Percentiles rank a stretch among this genome's conserved stretches.
phyloP scores from a whole-genome alignment of 2,329 filamentous ascomycete species.

The Fusarium piperis region DNA sequence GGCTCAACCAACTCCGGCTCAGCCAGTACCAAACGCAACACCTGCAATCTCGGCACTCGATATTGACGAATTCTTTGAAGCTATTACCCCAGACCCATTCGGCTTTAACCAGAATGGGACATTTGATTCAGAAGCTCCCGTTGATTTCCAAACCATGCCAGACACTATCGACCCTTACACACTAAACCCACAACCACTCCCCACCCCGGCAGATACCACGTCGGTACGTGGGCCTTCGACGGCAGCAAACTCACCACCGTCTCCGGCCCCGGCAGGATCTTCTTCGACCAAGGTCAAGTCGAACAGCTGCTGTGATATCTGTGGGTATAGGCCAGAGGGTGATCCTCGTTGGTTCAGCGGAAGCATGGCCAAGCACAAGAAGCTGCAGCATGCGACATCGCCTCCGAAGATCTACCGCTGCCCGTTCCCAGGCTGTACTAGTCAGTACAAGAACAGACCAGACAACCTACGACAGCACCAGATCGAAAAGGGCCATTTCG shows the following conservation, averaged over 20 bases:
- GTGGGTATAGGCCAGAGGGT: conserved; percentile 65
- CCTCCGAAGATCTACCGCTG: conserved; percentile 64
- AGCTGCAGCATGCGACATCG: conserved; percentile 60
- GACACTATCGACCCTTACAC: conserved; percentile 20
- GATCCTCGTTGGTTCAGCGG: conserved; percentile 68
- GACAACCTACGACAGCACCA: conserved; percentile 67
- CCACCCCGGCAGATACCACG: conserved; percentile 33
- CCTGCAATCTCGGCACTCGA: conserved; percentile 16
- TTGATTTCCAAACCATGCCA: conserved; percentile 18
- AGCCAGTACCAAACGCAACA: conserved; percentile 13
- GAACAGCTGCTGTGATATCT: conserved; percentile 59
- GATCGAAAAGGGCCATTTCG: conserved; percentile 65
- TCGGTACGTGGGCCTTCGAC: conserved; percentile 36
- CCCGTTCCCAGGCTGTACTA: conserved; percentile 62
- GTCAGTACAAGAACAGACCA: conserved; percentile 64
- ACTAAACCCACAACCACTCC: conserved; percentile 31
- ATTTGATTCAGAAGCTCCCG: conserved; percentile 20
- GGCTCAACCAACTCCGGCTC: background rate
- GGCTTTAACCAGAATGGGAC: conserved; percentile 28
- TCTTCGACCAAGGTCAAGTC: conserved; percentile 52
- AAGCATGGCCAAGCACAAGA: conserved; percentile 68
- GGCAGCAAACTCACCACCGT: conserved; percentile 37
- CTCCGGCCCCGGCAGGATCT: conserved; percentile 21
- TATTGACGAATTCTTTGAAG: conserved; percentile 34
- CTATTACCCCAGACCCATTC: conserved; percentile 26